phyloP scores from a whole-genome alignment of 1,284 basidiomycete genomes.

The Amylostereum chailletii region DNA sequence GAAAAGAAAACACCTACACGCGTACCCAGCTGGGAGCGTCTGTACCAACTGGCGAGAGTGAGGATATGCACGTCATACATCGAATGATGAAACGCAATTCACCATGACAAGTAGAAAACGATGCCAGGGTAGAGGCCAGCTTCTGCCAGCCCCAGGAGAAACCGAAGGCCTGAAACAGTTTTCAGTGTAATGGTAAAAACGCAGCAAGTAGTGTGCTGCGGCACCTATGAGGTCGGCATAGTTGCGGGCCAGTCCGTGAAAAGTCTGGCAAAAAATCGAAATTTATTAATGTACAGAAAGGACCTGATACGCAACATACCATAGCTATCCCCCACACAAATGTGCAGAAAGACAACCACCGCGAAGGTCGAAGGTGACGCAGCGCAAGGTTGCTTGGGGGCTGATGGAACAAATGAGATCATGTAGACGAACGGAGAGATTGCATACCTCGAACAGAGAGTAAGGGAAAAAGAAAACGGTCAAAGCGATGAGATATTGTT shows the following conservation, averaged over 20 bases:
- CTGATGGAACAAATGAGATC: constrained; percentile 12
- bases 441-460: constrained; percentile 45
- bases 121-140: constrained; percentile 29
- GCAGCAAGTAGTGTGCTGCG: constrained; percentile 5
- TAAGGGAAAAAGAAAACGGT: constrained; percentile 64
- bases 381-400: constrained; percentile 29
- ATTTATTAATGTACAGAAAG: not conserved
- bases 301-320: constrained; percentile 10
- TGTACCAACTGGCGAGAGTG: constrained; percentile 21
- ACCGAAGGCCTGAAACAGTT: constrained; percentile 18
- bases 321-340: constrained; percentile 24
- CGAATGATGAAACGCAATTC: not conserved
- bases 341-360: constrained; percentile 28
- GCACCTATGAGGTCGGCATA: constrained; percentile 22
- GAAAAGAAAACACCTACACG: constrained; percentile 65
- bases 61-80: not conserved
- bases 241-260: constrained; percentile 23
- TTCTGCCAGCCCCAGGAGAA: constrained; percentile 26
- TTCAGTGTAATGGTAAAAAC: not conserved
- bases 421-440: constrained; percentile 1
- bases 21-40: constrained; percentile 62
- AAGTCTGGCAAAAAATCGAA: constrained; percentile 14
- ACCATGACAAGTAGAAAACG: constrained; percentile 30
- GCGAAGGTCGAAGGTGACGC: constrained; percentile 28
- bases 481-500: constrained; percentile 54